phyloP scores from a whole-genome alignment of 2,329 filamentous ascomycete genomes.

The Elsinoe australis region DNA sequence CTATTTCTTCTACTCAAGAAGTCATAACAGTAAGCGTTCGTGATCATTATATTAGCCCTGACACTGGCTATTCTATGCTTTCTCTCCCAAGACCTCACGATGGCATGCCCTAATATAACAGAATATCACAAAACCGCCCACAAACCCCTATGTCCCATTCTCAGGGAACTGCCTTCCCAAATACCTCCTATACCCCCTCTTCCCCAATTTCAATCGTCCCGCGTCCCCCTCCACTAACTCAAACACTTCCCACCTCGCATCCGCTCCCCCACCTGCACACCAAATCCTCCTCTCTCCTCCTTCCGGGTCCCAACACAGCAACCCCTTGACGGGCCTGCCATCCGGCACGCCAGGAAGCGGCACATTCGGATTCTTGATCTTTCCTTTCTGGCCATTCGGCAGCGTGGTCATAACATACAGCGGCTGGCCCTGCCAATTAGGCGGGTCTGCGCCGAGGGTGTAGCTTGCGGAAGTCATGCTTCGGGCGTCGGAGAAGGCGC shows the following conservation, averaged over 20 bases:
- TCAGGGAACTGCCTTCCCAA: conserved; percentile 29
- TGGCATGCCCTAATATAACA: too few relatives aligned
- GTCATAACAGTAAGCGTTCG: too few relatives aligned
- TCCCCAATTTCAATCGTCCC: conserved; percentile 25
- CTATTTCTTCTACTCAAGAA: too few relatives aligned
- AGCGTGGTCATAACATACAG: conserved; percentile 28
- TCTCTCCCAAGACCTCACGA: too few relatives aligned
- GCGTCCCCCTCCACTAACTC: conserved; percentile 24
- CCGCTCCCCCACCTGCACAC: conserved; percentile 30
- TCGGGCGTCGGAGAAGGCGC: conserved; percentile 82
- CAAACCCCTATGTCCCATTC: background rate
- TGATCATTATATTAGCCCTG: too few relatives aligned
- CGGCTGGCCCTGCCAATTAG: conserved; percentile 32
- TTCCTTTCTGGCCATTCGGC: conserved; percentile 30
- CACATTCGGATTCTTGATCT: conserved; percentile 31
- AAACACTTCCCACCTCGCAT: conserved; percentile 32
- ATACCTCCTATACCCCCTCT: conserved; percentile 29
- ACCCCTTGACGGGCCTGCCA: conserved; percentile 64
- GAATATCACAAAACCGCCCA: too few relatives aligned
- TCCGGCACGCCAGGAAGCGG: conserved; percentile 47
- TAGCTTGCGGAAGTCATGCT: conserved; percentile 76
- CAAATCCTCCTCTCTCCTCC: conserved; percentile 22
- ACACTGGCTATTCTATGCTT: too few relatives aligned
- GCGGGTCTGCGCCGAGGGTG: conserved; percentile 68
- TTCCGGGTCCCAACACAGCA: conserved; percentile 63